Base-by-base conservation (phyloP, 2,329 filamentous ascomycete species). In the Exophiala sideris region DNA sequence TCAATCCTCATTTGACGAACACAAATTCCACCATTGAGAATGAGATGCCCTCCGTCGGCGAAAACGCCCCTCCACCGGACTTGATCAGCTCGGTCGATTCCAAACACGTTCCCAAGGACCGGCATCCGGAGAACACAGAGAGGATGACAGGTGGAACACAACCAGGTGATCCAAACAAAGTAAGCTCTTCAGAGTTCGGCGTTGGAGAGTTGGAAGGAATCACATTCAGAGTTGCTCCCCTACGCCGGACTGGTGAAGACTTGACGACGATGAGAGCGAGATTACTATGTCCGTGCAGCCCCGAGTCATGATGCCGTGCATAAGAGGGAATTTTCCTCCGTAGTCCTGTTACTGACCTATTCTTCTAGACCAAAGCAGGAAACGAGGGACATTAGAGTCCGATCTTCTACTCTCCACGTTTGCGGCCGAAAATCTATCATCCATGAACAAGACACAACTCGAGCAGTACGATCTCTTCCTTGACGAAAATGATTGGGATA, bases 401-500 rank as follows among this genome's bases (percentile, higher is more conserved):
- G 94, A 99, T 71, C 88, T 99, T 50, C 84, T 99, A 60, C 87
- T 97, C 63, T 96, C 90, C 56, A 99, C 94, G 62, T 99, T 99
- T 70, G 94, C 94, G 61, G 84, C 92, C 62, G 77, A 79, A 50
- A 80, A 95, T 72, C 85, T 99, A 18, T 76, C 79, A 40, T 76
- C 75, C 57, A 95, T 99, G 89, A 82, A 81, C 1, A 71, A 77
- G 5, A 72, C 78, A 47, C 88, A 95, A 68, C 84, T 97, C 64
- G 73, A 82, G 64, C 83, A 95, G 72, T 97, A 94, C 76, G 92
- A 97, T 71, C 77, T 81, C 24, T 95, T 99, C 77, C 84, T 99
- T 52, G 94, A 99, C 73, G 94, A 99, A 76, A 99, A 99, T 73
- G 94, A 99, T 76, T 99, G 94, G 94, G 94, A 99, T 71, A 96